Evolutionary conservation across 2,329 filamentous ascomycete species (phyloP).

Genomic region (Curvularia eragrostidis): DNA sequence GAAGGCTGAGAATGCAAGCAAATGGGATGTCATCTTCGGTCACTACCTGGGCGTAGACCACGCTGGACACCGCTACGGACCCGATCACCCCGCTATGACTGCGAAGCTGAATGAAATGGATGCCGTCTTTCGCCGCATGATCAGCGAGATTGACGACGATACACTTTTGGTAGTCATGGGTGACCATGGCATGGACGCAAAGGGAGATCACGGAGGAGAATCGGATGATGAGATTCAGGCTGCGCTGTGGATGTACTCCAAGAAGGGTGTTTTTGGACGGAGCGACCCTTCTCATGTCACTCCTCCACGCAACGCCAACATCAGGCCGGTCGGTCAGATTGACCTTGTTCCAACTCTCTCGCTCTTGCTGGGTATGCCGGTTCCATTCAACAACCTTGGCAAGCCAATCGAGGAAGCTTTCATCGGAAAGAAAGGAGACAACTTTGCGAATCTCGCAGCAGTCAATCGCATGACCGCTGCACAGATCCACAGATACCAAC

Average conservation of each 20-base stretch:
- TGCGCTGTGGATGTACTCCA: constrained; percentile 98
- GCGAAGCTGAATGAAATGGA: constrained; percentile 94
- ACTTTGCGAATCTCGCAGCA: constrained; percentile 77
- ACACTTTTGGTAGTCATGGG: constrained; percentile 95
- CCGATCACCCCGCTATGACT: constrained; percentile 89
- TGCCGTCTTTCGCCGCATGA: constrained; percentile 73
- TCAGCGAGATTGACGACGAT: constrained; percentile 76
- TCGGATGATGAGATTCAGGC: constrained; percentile 95
- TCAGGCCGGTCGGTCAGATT: constrained; percentile 80
- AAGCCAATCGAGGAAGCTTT: constrained; percentile 95
- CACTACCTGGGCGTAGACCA: constrained; percentile 97
- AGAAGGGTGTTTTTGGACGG: constrained; percentile 81
- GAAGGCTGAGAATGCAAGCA: constrained; percentile 65
- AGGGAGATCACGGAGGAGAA: constrained; percentile 98
- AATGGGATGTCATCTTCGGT: constrained; percentile 95
- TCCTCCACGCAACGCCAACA: constrained; percentile 75
- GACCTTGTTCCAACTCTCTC: constrained; percentile 93
- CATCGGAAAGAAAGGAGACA: constrained; percentile 69
- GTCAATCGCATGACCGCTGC: constrained; percentile 80
- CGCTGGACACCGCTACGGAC: constrained; percentile 94
- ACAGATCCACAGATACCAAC: constrained; percentile 88
- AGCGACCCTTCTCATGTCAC: constrained; percentile 65
- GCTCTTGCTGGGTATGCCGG: constrained; percentile 85
- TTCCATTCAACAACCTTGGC: constrained; percentile 95
- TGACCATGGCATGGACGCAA: constrained; percentile 98